Evolutionary conservation across 78 protist genomes (phyloP), one percentile per base, ranked within the genome.

Genomic region (Isochrysis galbana): DNA sequence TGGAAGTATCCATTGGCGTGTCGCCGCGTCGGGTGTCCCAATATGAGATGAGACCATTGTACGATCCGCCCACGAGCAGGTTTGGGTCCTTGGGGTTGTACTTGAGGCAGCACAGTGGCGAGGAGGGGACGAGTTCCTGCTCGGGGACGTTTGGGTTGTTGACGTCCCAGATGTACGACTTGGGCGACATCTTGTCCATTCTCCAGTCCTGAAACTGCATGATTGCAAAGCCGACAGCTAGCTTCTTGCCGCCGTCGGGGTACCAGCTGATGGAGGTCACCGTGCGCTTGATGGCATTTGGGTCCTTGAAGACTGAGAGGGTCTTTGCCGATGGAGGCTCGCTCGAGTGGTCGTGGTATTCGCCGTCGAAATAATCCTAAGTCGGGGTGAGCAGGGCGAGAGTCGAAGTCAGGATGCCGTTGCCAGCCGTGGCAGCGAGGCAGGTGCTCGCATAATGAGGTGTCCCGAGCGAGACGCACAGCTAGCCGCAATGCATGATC

Each of bases 141-240:
- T 93, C 93, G 39, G 97, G 98, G 45, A 46, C 26, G 94, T 94
- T 97, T 22, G 98, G 96, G 91, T 94, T 95, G 48, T 91, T 77
- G 0, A 97, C 67, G 93, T 96, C 97, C 98, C 98, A 97, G 41
- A 97, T 80, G 95, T 97, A 95, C 38, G 96, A 94, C 36, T 19
- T 25, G 36, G 41, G 0, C 2, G 95, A 78, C 84, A 77, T 77
- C 46, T 36, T 3, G 29, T 83, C 93, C 32, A 90, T 36, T 5
- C 36, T 84, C 36, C 61, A 55, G 34, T 78, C 72, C 61, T 96
- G 97, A 36, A 97, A 97, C 46, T 94, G 91, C 41, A 95, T 22
- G 74, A 84, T 45, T 55, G 94, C 82, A 80, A 95, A 97, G 25
- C 97, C 95, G 5, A 95, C 96, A 1, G 98, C 98, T 14, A 97